Evolutionary conservation across 805 yeast species (phyloP).

Genomic region (Isabelozyma rhagii): DNA sequence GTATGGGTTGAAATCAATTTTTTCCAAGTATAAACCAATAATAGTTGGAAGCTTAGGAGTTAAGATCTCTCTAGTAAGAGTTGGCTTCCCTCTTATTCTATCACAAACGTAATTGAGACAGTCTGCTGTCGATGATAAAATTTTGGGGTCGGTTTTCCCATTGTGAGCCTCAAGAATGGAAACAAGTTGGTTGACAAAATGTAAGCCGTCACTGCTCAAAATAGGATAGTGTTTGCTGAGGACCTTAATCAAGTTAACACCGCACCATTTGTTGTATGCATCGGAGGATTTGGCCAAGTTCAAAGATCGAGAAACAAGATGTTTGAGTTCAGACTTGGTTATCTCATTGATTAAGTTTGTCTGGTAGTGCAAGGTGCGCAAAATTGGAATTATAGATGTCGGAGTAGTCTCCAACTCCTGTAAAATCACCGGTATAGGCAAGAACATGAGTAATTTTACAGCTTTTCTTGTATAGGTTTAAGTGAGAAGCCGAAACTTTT

Average conservation of each 20-base stretch:
- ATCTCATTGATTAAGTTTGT: conserved; percentile 34
- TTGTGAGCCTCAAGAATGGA: conserved; percentile 39
- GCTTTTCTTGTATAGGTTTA: no score
- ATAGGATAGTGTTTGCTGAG: conserved; percentile 34
- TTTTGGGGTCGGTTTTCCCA: conserved; percentile 28
- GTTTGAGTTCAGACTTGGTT: conserved; percentile 49
- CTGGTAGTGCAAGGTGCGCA: conserved; percentile 25
- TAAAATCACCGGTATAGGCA: conserved; percentile 20
- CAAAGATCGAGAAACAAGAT: conserved; percentile 41
- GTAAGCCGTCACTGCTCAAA: conserved; percentile 39
- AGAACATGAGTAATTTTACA: conserved; percentile 9
- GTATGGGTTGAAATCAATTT: conserved; percentile 25
- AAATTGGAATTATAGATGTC: conserved; percentile 26
- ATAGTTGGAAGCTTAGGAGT: conserved; percentile 74
- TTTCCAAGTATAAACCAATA: conserved; percentile 50
- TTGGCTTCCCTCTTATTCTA: conserved; percentile 73
- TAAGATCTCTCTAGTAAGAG: conserved; percentile 76
- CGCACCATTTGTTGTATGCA: conserved; percentile 55
- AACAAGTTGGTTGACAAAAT: conserved; percentile 37
- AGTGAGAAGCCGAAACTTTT: neutral
- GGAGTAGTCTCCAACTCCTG: conserved; percentile 24
- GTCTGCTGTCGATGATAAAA: conserved; percentile 35
- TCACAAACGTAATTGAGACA: conserved; percentile 40
- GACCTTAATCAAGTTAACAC: conserved; percentile 50
- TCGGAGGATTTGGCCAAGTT: conserved; percentile 25